Conservation (phyloP, 441 rosid species). For the Dalechampia spathulata region DNA sequence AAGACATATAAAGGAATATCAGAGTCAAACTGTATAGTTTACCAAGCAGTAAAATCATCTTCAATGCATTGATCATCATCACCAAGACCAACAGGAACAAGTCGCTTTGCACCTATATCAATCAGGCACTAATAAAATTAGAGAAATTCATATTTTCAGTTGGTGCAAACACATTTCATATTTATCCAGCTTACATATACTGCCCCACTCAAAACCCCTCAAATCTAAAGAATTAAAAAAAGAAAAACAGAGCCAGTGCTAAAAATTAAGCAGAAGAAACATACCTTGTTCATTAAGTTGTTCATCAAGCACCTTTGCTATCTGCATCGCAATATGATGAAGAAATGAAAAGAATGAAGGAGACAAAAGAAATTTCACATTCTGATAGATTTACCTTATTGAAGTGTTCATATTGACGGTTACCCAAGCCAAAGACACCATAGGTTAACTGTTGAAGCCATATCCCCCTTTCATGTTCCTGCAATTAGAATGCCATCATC, state of each 20-base stretch:
- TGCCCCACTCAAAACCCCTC: too few species aligned
- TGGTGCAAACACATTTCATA: too few species aligned
- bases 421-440: slow-evolving; percentile 96
- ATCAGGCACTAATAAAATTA: too few species aligned
- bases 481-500: not conserved
- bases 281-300: slow-evolving; percentile 69
- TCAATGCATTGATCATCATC: slow-evolving; percentile 99
- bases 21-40: too few species aligned
- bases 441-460: slow-evolving; percentile 64
- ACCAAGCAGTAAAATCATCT: slow-evolving; percentile 96
- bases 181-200: too few species aligned
- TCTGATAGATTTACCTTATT: slow-evolving; percentile 68
- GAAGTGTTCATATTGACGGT: slow-evolving; percentile 95
- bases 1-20: too few species aligned
- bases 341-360: not conserved
- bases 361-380: not conserved
- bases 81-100: slow-evolving; percentile 83
- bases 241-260: too few species aligned
- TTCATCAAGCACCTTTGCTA: slow-evolving; percentile 81
- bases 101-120: slow-evolving; percentile 91
- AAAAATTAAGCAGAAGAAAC: slow-evolving; percentile 30
- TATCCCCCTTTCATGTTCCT: slow-evolving; percentile 72
- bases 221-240: too few species aligned
- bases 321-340: slow-evolving; percentile 32
- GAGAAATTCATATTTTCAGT: too few species aligned